phyloP scores from a whole-genome alignment of 2,329 filamentous ascomycete species.

The Trichoderma hamatum region DNA sequence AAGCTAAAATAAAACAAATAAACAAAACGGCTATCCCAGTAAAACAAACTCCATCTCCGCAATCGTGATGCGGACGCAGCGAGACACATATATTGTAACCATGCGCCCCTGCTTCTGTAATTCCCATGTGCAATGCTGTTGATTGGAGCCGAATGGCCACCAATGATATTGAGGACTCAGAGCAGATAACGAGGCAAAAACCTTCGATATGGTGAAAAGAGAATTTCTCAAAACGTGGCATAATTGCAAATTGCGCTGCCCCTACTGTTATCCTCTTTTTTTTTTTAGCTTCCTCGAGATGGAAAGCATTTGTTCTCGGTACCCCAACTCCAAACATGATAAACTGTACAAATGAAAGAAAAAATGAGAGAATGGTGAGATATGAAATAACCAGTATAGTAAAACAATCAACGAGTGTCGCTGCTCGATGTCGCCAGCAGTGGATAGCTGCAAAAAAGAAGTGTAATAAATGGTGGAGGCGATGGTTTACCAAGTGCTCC shows the following conservation, averaged over 20 bases:
- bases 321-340: conserved; percentile 22
- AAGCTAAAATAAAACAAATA: not conserved
- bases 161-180: not conserved
- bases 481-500: conserved; percentile 30
- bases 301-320: not conserved
- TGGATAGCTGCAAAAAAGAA: not conserved
- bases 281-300: not conserved
- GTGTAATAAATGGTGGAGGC: not conserved
- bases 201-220: not conserved
- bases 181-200: not conserved
- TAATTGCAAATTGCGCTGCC: conserved; percentile 19
- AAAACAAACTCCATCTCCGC: conserved; percentile 18
- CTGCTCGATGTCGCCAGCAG: not conserved
- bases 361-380: not conserved
- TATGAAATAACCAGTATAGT: not conserved
- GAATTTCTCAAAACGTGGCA: conserved; percentile 4
- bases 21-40: not conserved
- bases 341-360: conserved; percentile 19
- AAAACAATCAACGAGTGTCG: conserved; percentile 1
- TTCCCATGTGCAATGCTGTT: conserved; percentile 1
- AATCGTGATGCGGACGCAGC: not conserved
- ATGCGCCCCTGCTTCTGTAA: not conserved
- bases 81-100: conserved; percentile 5
- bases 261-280: not conserved
- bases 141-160: not conserved